Evolutionary conservation across 1,284 basidiomycete genomes (phyloP).

Genomic region (Sanghuangporus sanghuang): DNA sequence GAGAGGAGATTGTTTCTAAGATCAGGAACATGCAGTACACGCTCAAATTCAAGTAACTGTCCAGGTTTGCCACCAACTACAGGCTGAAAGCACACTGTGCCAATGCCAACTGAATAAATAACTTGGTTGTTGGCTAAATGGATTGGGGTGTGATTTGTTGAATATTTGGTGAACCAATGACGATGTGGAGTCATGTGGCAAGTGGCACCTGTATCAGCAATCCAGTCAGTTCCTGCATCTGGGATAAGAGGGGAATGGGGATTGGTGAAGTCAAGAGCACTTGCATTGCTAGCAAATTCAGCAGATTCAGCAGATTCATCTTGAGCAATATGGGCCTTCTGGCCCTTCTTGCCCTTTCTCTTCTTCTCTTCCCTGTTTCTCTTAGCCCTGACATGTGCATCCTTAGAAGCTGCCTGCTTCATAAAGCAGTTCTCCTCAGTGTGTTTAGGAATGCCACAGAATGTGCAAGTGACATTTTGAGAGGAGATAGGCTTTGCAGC

Average conservation of each 20-base stretch:
- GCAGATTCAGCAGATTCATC: background rate
- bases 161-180: background rate
- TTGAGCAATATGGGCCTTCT: background rate
- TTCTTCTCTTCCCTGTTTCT: background rate
- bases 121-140: background rate
- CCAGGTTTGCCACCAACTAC: conserved; percentile 18
- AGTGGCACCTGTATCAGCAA: background rate
- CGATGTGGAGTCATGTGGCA: background rate
- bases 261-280: conserved; percentile 18
- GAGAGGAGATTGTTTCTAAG: background rate
- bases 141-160: background rate
- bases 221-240: background rate
- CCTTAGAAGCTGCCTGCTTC: background rate
- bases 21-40: conserved; percentile 28
- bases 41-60: conserved; percentile 24
- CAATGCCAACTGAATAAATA: background rate
- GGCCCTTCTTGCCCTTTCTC: background rate
- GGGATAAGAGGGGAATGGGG: background rate
- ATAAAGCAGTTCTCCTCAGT: background rate
- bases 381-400: background rate
- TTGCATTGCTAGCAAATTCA: background rate
- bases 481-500: background rate
- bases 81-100: background rate
- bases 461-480: background rate
- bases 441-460: background rate